phyloP scores from a whole-genome alignment of 1,284 basidiomycete species.

The Moesziomyces antarcticus region DNA sequence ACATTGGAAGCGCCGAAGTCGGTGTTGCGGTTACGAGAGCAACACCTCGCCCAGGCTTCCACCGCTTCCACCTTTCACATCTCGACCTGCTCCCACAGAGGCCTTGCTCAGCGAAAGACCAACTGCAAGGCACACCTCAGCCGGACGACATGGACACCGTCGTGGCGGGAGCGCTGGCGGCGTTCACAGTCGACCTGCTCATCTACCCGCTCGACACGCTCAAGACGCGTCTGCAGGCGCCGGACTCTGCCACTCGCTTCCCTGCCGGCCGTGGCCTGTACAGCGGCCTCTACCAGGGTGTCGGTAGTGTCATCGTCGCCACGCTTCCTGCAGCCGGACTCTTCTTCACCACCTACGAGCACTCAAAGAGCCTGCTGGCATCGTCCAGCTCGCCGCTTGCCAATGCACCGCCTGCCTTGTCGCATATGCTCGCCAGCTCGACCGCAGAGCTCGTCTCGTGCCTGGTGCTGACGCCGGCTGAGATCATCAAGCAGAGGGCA shows the following conservation, averaged over 20 bases:
- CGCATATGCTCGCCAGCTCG: constrained; percentile 49
- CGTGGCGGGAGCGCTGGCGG: constrained; percentile 59
- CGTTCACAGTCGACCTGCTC: constrained; percentile 76
- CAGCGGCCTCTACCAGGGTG: constrained; percentile 88
- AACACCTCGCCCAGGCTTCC: no score
- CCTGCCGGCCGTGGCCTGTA: constrained; percentile 82
- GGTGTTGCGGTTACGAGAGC: no score
- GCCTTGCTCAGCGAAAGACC: neutral
- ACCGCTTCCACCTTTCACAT: no score
- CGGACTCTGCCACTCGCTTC: constrained; percentile 77
- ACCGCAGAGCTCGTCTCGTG: constrained; percentile 60
- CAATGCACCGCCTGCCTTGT: constrained; percentile 35
- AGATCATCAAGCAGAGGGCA: constrained; percentile 60
- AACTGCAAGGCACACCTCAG: neutral
- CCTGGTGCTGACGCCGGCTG: constrained; percentile 56
- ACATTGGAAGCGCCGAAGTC: neutral
- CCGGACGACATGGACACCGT: constrained; percentile 36
- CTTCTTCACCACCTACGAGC: constrained; percentile 61
- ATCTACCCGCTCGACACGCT: constrained; percentile 97
- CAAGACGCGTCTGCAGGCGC: constrained; percentile 93
- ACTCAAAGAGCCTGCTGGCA: constrained; percentile 44
- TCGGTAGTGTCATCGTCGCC: constrained; percentile 95
- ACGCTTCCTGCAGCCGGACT: constrained; percentile 81
- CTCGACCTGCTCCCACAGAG: no score
- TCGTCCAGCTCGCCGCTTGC: constrained; percentile 37